Evolutionary conservation across 1,139 yeast genomes (phyloP), one percentile per base, ranked within the genome.

Genomic region (Suhomyces kunorum): DNA sequence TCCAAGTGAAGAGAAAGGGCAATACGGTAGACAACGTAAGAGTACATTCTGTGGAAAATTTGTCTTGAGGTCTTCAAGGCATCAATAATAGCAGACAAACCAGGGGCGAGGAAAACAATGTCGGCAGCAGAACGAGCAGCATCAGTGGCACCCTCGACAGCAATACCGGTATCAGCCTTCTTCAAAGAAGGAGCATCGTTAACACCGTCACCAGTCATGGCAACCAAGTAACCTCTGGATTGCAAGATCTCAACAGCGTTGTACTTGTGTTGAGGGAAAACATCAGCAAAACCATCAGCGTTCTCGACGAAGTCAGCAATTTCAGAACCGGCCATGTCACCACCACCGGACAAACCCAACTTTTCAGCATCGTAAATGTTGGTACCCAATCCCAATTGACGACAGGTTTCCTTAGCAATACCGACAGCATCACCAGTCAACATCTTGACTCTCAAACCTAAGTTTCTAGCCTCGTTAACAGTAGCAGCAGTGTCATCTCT

Each of bases 371-470:
- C 92, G 80, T 87, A 88, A 64, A 88, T 89, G 89, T 87, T 87
- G 61, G 95, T 86, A 79, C 96, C 96, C 62, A 88, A 80, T 69
- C 96, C 95, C 70, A 88, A 80, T 85, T 88, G 95, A 81, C 95
- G 87, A 79, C 95, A 87, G 68, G 96, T 88, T 78, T 88, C 96
- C 84, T 88, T 88, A 66, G 96, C 96, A 76, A 88, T 88, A 81
- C 96, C 96, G 66, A 88, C 95, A 74, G 96, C 96, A 76, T 88
- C 96, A 86, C 96, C 96, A 78, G 96, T 88, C 70, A 88, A 81
- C 96, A 88, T 88, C 87, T 88, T 88, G 61, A 88, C 95, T 75
- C 94, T 83, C 67, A 88, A 81, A 86, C 96, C 96, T 64, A 88
- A 81, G 61, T 78, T 72, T 79, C 87, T 86, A 63, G 96, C 96